phyloP scores from a whole-genome alignment of 176 grass and related monocot genomes.

The Tuctoria greenei region DNA sequence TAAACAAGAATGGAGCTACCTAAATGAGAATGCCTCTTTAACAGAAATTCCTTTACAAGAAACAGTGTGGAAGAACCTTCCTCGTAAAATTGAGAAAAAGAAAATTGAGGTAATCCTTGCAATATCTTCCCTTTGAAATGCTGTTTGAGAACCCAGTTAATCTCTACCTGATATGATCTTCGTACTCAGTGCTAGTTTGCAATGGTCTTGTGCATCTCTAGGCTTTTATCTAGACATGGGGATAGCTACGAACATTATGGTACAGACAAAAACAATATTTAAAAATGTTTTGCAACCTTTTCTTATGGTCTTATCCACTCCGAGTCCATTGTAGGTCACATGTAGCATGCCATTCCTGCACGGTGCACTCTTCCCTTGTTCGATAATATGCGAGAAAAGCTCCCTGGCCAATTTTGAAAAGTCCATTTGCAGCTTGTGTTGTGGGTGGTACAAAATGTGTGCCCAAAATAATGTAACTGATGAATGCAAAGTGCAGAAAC shows the following conservation, averaged over 20 bases:
- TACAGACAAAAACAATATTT: background rate
- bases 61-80: slow-evolving; percentile 63
- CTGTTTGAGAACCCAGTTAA: background rate
- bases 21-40: slow-evolving; percentile 46
- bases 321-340: background rate
- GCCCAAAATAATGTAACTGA: background rate
- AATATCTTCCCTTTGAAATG: background rate
- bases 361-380: background rate
- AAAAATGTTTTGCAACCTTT: background rate
- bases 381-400: background rate
- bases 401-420: background rate
- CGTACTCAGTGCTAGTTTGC: background rate
- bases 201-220: background rate
- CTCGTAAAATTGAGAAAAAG: slow-evolving; percentile 65
- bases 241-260: background rate
- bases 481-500: background rate
- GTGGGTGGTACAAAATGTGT: background rate
- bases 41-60: slow-evolving; percentile 51
- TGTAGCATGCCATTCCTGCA: too few species aligned
- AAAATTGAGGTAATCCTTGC: slow-evolving; percentile 40
- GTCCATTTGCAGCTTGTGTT: background rate
- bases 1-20: slow-evolving; percentile 77
- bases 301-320: background rate
- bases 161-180: slow-evolving; percentile 1
- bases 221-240: background rate